Evolutionary conservation across 2,329 filamentous ascomycete genomes (phyloP).

Genomic region (Cladosporium sp.): DNA sequence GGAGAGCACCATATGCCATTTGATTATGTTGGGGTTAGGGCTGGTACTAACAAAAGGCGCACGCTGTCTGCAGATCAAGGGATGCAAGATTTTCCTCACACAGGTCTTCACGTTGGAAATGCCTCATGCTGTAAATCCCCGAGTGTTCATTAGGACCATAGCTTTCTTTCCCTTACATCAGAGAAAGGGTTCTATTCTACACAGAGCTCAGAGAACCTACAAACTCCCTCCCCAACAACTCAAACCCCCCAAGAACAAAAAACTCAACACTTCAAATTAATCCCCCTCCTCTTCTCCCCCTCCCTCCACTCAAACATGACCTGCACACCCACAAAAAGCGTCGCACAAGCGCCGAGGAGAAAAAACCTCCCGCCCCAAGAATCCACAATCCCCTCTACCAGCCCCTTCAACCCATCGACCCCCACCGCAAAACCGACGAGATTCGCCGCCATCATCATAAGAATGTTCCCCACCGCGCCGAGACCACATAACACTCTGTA

Average conservation of each 20-base stretch:
- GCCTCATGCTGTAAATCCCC: too few species aligned
- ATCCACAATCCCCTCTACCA: slow-evolving; percentile 69
- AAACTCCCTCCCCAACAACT: too few species aligned
- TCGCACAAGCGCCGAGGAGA: slow-evolving; percentile 63
- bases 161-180: too few species aligned
- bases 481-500: slow-evolving; percentile 78
- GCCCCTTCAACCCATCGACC: slow-evolving; percentile 74
- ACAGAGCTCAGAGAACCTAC: too few species aligned
- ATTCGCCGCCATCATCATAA: slow-evolving; percentile 96
- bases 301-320: slow-evolving; percentile 96
- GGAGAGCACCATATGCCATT: too few species aligned
- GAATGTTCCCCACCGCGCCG: slow-evolving; percentile 74
- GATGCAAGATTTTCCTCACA: too few species aligned
- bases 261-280: slow-evolving; percentile 71
- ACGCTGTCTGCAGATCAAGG: too few species aligned
- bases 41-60: too few species aligned
- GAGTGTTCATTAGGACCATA: too few species aligned
- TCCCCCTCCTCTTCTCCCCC: slow-evolving; percentile 73
- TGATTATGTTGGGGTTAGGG: too few species aligned
- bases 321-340: slow-evolving; percentile 79
- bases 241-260: neutral
- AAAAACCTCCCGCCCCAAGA: slow-evolving; percentile 73
- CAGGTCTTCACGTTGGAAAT: too few species aligned
- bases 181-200: too few species aligned
- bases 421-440: slow-evolving; percentile 93